Conservation (phyloP, 345 rosid genomes). For the Rhodomyrtus tomentosa region DNA sequence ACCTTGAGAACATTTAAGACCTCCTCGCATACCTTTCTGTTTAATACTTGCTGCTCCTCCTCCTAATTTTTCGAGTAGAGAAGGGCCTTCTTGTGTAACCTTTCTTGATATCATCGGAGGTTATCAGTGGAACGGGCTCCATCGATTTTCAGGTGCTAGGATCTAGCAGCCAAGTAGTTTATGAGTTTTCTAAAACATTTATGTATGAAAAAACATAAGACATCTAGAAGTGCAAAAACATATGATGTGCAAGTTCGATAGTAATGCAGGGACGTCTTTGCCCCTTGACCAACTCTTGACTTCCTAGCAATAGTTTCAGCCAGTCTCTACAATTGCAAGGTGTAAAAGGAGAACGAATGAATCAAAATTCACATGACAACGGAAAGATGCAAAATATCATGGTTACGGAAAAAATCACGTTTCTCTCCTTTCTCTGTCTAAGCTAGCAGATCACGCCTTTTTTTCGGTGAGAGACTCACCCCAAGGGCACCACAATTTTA, state of each 20-base stretch:
- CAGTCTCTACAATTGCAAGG: constrained; percentile 43
- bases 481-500: constrained; percentile 22
- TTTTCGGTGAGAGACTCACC: constrained; percentile 89
- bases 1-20: constrained; percentile 95
- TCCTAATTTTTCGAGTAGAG: constrained; percentile 88
- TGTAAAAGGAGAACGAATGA: neutral
- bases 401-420: constrained; percentile 20
- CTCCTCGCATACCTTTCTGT: constrained; percentile 86
- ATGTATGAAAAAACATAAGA: too few relatives aligned
- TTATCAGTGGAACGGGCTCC: constrained; percentile 83
- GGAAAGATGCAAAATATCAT: neutral
- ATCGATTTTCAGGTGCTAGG: constrained; percentile 73
- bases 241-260: constrained; percentile 91
- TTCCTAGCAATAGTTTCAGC: constrained; percentile 77
- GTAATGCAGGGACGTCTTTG: constrained; percentile 82
- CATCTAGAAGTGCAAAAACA: neutral
- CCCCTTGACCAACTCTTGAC: constrained; percentile 92
- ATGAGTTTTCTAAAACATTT: too few relatives aligned
- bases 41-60: constrained; percentile 84
- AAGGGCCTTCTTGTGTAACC: constrained; percentile 95
- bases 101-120: constrained; percentile 78
- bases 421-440: constrained; percentile 90
- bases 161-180: constrained; percentile 34
- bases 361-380: neutral
- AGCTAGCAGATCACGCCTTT: constrained; percentile 79